phyloP scores from a whole-genome alignment of 768 basidiomycete genomes.

The Pleurotus sapidus region DNA sequence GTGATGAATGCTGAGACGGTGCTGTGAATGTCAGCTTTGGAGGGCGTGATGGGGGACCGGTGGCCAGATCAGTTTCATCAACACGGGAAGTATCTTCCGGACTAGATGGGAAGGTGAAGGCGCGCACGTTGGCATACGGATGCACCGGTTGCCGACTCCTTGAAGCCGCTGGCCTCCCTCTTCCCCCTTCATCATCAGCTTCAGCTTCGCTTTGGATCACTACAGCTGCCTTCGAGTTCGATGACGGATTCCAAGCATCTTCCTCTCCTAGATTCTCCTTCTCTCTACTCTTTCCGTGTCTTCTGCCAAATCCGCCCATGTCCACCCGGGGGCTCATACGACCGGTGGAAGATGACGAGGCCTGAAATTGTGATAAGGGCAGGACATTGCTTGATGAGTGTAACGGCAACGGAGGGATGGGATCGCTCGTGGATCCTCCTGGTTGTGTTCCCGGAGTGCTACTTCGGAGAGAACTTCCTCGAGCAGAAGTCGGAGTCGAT shows the following conservation, averaged over 20 bases:
- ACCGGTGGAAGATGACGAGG: background rate
- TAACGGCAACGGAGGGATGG: slow-evolving; percentile 13
- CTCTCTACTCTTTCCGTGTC: background rate
- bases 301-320: slow-evolving; percentile 2
- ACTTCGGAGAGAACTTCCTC: background rate
- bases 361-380: slow-evolving; percentile 10
- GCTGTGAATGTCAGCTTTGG: slow-evolving; percentile 5
- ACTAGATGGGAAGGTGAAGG: slow-evolving; percentile 2
- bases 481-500: slow-evolving; percentile 9
- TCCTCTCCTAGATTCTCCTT: background rate
- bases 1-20: slow-evolving; percentile 6
- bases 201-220: background rate
- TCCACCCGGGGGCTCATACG: background rate
- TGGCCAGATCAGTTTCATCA: background rate
- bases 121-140: slow-evolving; percentile 6
- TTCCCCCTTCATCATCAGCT: background rate
- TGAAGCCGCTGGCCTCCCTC: background rate
- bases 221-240: no score
- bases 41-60: background rate
- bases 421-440: slow-evolving; percentile 8
- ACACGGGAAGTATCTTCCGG: background rate
- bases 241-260: background rate
- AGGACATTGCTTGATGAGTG: slow-evolving; percentile 49
- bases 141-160: slow-evolving; percentile 3
- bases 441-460: background rate